Evolutionary conservation across 2,329 filamentous ascomycete genomes (phyloP), one percentile per base, ranked within the genome.

Genomic region (Aspergillus novoparasiticus): DNA sequence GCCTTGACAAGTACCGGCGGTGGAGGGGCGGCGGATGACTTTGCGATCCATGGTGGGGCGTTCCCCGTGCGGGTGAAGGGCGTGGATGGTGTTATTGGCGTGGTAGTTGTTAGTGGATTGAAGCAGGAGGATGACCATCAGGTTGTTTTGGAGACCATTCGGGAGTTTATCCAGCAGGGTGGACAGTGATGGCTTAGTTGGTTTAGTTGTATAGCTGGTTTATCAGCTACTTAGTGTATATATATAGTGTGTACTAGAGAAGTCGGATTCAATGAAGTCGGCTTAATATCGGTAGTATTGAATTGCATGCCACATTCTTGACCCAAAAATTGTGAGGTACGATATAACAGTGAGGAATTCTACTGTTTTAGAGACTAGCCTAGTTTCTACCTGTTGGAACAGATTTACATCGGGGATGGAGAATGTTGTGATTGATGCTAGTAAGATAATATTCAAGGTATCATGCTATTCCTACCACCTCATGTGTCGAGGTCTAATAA

Each of bases 61-160:
- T 87, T 92, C 66, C 92, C 92, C 0, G 85, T 94, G 36, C 83
- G 87, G 9, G 91, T 94, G 8, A 80, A 80, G 59, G 90, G 90
- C 0, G 90, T 94, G 1, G 91, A 94, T 78, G 91, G 91, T 0
- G 79, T 93, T 3, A 88, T 93, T 10, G 91, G 86, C 0, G 88
- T 92, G 1, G 87, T 93, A 28, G 87, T 93, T 21, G 89, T 94
- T 1, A 90, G 88, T 72, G 92, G 91, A 5, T 76, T 94, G 75
- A 90, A 88, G 80, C 89, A 93, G 77, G 83, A 91, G 70, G 86
- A 93, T 79, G 91, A 94, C 76, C 92, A 95, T 76, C 87, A 87
- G 10, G 86, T 93, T 43, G 87, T 94, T 71, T 85, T 91, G 0
- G 89, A 93, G 74, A 87, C 87, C 1, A 82, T 93, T 48, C 82